phyloP scores from a whole-genome alignment of 768 basidiomycete species.

The Mrakia frigida region DNA sequence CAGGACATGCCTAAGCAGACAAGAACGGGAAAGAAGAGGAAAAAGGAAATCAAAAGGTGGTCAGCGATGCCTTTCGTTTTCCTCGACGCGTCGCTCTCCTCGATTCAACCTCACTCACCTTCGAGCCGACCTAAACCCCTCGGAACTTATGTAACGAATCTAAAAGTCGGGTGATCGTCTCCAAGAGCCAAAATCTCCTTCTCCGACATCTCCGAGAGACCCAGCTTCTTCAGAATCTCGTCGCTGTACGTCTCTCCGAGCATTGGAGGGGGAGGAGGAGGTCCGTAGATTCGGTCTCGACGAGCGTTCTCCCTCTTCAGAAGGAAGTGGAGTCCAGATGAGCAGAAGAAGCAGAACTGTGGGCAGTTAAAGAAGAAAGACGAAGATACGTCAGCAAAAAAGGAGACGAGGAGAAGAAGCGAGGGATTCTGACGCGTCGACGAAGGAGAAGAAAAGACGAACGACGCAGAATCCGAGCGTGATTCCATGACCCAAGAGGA shows the following conservation, averaged over 20 bases:
- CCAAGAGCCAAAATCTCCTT: conserved; percentile 29
- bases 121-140: no score
- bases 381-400: no score
- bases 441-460: not conserved
- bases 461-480: conserved; percentile 40
- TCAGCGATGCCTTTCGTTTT: no score
- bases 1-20: no score
- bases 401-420: no score
- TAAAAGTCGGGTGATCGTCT: conserved; percentile 23
- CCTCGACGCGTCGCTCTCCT: no score
- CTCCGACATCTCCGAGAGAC: conserved; percentile 20
- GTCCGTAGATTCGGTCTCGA: conserved; percentile 44
- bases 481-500: conserved; percentile 41
- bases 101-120: no score
- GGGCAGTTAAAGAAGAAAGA: not conserved
- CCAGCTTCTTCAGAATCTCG: conserved; percentile 18
- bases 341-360: conserved; percentile 37
- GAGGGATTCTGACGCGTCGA: no score
- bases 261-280: conserved; percentile 8
- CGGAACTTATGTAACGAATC: not conserved
- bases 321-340: conserved; percentile 38
- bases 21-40: no score
- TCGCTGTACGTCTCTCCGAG: conserved; percentile 11
- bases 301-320: conserved; percentile 45
- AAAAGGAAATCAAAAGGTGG: no score